Evolutionary conservation across 1,284 basidiomycete species (phyloP).

Genomic region (Malassezia globosa): DNA sequence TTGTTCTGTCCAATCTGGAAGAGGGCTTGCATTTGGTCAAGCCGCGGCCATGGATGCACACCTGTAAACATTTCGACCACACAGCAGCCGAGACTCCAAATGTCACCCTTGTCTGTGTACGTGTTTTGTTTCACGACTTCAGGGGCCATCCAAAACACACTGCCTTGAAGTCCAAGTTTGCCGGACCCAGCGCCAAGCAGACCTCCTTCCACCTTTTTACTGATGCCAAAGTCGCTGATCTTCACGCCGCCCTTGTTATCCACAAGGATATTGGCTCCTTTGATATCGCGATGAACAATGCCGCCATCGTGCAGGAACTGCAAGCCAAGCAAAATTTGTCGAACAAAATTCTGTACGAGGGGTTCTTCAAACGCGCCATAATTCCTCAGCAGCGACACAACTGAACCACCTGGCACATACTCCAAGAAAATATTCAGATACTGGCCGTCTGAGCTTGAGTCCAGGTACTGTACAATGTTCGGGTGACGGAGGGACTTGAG

Average conservation of each 20-base stretch:
- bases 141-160: slow-evolving; percentile 40
- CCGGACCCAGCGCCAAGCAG: slow-evolving; percentile 5
- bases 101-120: slow-evolving; percentile 89
- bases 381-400: slow-evolving; percentile 77
- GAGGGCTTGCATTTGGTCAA: slow-evolving; percentile 74
- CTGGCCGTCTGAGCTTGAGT: slow-evolving; percentile 37
- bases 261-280: slow-evolving; percentile 93
- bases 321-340: slow-evolving; percentile 83
- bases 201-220: slow-evolving; percentile 86
- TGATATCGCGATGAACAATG: slow-evolving; percentile 97
- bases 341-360: slow-evolving; percentile 83
- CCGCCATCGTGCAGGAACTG: slow-evolving; percentile 84
- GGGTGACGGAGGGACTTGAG: slow-evolving; percentile 88
- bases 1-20: slow-evolving; percentile 40
- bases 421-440: slow-evolving; percentile 96
- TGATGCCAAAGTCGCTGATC: slow-evolving; percentile 97
- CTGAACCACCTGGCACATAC: slow-evolving; percentile 95
- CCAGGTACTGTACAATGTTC: slow-evolving; percentile 92
- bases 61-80: slow-evolving; percentile 98
- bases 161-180: slow-evolving; percentile 12
- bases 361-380: slow-evolving; percentile 96
- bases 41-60: slow-evolving; percentile 87
- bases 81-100: slow-evolving; percentile 94
- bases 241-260: slow-evolving; percentile 98
- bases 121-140: slow-evolving; percentile 93